Percentiles rank a stretch among this genome's conserved stretches.
These are phyloP conservation scores for Mycena rosella DNA, from an alignment of 768 basidiomycete genomes.

Conservation along the genomic window DNA sequence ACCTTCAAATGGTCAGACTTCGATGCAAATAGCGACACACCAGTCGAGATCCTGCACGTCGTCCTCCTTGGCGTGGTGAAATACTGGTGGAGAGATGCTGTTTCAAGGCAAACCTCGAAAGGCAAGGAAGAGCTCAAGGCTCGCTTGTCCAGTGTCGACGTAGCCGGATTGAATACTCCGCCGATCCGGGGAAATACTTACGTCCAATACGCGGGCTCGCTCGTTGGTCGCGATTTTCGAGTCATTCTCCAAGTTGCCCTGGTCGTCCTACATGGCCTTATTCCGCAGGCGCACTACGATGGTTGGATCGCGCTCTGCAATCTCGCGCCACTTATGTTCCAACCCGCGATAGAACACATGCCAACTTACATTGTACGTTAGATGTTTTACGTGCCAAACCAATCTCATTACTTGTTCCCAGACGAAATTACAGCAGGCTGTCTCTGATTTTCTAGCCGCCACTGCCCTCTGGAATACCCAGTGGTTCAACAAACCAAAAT, in stretches of 20 bases:
- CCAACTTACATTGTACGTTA: not conserved
- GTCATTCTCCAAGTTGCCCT: not conserved
- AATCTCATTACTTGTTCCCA: not conserved
- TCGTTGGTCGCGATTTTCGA: constrained; percentile 3
- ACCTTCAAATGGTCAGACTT: no score
- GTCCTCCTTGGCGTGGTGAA: no score
- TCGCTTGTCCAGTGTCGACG: not conserved
- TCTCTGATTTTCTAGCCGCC: constrained; percentile 50
- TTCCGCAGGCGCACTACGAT: no score
- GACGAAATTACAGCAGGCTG: constrained; percentile 40
- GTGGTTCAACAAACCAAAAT: constrained; percentile 60
- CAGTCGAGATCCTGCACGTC: constrained; percentile 6
- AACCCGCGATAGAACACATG: not conserved
- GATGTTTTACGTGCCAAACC: no score
- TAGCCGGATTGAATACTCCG: not conserved
- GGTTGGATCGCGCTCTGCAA: no score
- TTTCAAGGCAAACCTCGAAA: constrained; percentile 5
- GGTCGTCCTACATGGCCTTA: no score
- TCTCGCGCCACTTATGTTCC: no score
- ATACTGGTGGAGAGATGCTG: constrained; percentile 36
- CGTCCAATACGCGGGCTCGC: constrained; percentile 8
- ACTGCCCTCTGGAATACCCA: no score
- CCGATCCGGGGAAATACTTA: not conserved
- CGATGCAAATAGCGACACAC: constrained; percentile 20
- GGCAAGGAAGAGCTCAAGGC: constrained; percentile 12